These are phyloP conservation scores for Epichloe gansuensis DNA, from an alignment of 2,329 filamentous ascomycete species.

Conservation along the genomic window DNA sequence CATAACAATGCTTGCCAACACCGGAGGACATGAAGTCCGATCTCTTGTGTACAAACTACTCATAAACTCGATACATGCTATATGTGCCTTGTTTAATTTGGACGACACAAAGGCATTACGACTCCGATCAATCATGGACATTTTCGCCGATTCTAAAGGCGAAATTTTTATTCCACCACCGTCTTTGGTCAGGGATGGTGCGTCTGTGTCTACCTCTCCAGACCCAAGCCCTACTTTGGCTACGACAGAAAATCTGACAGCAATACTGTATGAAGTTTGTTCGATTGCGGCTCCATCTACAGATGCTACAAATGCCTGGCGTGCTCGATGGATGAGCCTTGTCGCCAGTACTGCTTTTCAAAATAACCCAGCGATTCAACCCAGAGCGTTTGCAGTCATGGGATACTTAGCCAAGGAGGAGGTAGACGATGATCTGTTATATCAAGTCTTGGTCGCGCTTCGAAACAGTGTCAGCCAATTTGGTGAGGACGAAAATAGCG, in stretches of 20 bases:
- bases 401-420: slow-evolving; percentile 58
- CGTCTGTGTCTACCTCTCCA: slow-evolving; percentile 40
- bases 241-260: slow-evolving; percentile 48
- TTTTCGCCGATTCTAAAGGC: slow-evolving; percentile 45
- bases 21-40: slow-evolving; percentile 43
- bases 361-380: slow-evolving; percentile 59
- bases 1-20: slow-evolving; percentile 58
- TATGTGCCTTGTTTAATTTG: slow-evolving; percentile 51
- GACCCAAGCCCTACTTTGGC: slow-evolving; percentile 38
- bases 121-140: slow-evolving; percentile 41
- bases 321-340: slow-evolving; percentile 60
- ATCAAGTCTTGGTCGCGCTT: slow-evolving; percentile 56
- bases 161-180: slow-evolving; percentile 43
- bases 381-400: slow-evolving; percentile 58
- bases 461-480: slow-evolving; percentile 53
- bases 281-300: slow-evolving; percentile 49
- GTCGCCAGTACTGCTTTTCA: slow-evolving; percentile 62
- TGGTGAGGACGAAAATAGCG: slow-evolving; percentile 48
- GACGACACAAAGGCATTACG: slow-evolving; percentile 46
- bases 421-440: slow-evolving; percentile 57
- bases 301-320: slow-evolving; percentile 55
- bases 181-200: slow-evolving; percentile 35
- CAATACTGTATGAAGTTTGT: slow-evolving; percentile 50
- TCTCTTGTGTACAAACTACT: slow-evolving; percentile 49
- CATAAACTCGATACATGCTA: slow-evolving; percentile 54